Percentiles rank a stretch among this genome's conserved stretches.
These are phyloP conservation scores for Hippophae gyantsensis DNA, from an alignment of 306 rosid genomes.

Conservation along the genomic window DNA sequence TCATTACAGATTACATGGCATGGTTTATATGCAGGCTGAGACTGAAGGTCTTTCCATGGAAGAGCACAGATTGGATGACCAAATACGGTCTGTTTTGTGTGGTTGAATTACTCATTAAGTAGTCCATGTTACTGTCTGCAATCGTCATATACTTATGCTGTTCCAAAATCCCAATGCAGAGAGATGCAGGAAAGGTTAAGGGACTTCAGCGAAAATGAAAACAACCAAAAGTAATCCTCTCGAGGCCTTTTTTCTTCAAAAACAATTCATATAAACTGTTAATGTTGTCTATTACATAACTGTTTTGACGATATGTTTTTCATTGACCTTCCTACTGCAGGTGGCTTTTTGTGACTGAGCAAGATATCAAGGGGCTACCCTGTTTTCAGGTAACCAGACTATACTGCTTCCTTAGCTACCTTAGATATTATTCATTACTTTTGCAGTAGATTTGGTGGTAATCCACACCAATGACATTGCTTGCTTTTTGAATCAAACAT, in stretches of 20 bases:
- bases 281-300: background rate
- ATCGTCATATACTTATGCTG: conserved; percentile 17
- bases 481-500: too few species aligned
- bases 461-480: too few species aligned
- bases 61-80: conserved; percentile 53
- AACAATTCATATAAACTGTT: background rate
- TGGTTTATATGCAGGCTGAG: conserved; percentile 54
- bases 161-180: conserved; percentile 40
- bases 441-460: too few species aligned
- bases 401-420: conserved; percentile 1
- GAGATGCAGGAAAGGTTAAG: conserved; percentile 83
- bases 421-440: too few species aligned
- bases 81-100: conserved; percentile 47
- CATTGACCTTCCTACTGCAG: conserved; percentile 26
- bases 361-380: conserved; percentile 77
- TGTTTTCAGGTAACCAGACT: conserved; percentile 57
- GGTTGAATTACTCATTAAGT: conserved; percentile 20
- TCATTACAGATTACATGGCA: background rate
- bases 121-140: conserved; percentile 5
- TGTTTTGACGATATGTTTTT: background rate
- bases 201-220: conserved; percentile 74
- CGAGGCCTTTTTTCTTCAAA: background rate
- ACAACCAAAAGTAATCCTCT: conserved; percentile 56
- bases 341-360: conserved; percentile 88
- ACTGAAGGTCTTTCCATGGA: conserved; percentile 43